phyloP scores from a whole-genome alignment of 306 rosid species.

The Lathyrus tuberosus region DNA sequence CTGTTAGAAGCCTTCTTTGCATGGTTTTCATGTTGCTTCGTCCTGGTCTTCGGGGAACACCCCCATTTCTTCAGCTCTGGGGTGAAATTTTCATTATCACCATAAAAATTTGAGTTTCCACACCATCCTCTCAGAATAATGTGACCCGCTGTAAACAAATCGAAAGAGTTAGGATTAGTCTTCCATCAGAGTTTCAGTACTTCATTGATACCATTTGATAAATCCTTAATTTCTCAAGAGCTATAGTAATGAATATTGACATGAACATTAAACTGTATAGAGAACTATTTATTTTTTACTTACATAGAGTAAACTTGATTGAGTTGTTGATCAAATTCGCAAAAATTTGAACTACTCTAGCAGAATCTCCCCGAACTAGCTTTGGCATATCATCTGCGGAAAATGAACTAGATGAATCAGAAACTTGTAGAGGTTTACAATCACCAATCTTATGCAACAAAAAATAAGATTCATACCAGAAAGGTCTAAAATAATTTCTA shows the following conservation, averaged over 20 bases:
- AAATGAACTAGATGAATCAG: constrained; percentile 25
- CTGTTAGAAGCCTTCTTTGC: constrained; percentile 56
- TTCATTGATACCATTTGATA: neutral
- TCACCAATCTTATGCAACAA: constrained; percentile 29
- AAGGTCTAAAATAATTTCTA: constrained; percentile 88
- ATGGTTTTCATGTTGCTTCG: constrained; percentile 63
- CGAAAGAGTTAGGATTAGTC: constrained; percentile 36
- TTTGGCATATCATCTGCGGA: constrained; percentile 86
- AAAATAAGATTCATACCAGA: constrained; percentile 61
- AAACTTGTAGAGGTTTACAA: constrained; percentile 20
- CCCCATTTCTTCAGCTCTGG: constrained; percentile 55
- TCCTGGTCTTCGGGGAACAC: constrained; percentile 57
- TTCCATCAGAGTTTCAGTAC: constrained; percentile 24
- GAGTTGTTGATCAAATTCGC: constrained; percentile 96
- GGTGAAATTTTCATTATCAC: constrained; percentile 47
- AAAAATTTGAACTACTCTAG: constrained; percentile 95
- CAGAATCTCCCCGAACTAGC: constrained; percentile 92
- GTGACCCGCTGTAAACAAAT: constrained; percentile 83
- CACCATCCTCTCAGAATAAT: constrained; percentile 89
- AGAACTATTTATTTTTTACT: constrained; percentile 38
- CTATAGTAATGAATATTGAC: constrained; percentile 6
- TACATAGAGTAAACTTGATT: constrained; percentile 89
- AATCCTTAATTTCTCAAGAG: no score
- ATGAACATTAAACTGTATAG: neutral
- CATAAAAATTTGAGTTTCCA: constrained; percentile 56